phyloP scores from a whole-genome alignment of 1,284 basidiomycete genomes.

The Irpex sp. region DNA sequence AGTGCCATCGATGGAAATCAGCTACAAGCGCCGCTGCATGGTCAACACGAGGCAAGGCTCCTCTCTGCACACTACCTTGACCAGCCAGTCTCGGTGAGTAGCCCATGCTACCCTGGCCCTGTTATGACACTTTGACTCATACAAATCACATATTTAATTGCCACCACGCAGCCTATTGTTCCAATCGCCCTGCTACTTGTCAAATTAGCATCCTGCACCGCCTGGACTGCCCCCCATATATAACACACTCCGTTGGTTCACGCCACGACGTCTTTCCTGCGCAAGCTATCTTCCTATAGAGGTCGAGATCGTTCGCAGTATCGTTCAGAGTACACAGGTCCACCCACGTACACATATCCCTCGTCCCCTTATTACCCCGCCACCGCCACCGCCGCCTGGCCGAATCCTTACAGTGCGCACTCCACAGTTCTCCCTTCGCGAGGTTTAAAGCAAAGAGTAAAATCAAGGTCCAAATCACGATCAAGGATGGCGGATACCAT shows the following conservation, averaged over 20 bases:
- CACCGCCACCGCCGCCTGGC: neutral
- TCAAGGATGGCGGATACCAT: conserved; percentile 23
- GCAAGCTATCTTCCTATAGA: conserved; percentile 6
- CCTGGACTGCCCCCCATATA: neutral
- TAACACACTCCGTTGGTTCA: neutral
- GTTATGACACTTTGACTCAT: neutral
- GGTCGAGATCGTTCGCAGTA: neutral
- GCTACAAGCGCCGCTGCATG: neutral
- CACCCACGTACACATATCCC: neutral
- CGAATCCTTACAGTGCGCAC: neutral
- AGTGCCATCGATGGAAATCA: conserved; percentile 1
- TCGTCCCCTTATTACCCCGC: neutral
- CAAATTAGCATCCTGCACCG: neutral
- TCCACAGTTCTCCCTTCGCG: neutral
- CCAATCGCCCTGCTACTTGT: neutral
- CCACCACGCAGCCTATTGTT: neutral
- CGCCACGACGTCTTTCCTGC: conserved; percentile 7
- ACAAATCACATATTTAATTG: neutral
- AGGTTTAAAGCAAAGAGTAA: neutral
- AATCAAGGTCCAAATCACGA: neutral
- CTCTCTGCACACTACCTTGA: neutral
- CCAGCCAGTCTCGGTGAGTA: neutral
- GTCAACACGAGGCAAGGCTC: conserved; percentile 1
- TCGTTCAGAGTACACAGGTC: neutral
- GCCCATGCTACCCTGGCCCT: neutral